Base-by-base conservation (phyloP, 78 protist species). In the Cavenderia fasciculata region DNA sequence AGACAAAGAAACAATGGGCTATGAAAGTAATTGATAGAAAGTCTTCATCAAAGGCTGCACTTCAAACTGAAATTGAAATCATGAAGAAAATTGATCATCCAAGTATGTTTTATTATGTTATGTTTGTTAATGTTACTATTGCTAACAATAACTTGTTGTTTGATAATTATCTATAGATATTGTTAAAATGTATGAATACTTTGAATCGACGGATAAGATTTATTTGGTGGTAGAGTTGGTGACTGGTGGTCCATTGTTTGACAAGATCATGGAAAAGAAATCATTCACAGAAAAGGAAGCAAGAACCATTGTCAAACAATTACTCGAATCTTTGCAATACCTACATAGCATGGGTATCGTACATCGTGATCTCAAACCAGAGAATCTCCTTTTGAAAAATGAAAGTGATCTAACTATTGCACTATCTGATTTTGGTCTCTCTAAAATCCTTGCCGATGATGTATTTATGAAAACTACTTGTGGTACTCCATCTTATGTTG, bases 171-270 rank as follows among this genome's bases (percentile, higher is more conserved):
- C 54, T n/a, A n/a, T n/a, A 23, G 85, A 54, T 54, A 86, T 63
- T 56, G 93, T 94, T 34, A 89, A 54, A 61, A 54, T 72, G 52
- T 74, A 82, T 29, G 86, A 75, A 43, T 75, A 51, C 38, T 75
- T 82, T 19, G 79, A 82, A 47, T 59, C 79, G 36, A 82, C 79
- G 34, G 89, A 82, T 56, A 82, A 82, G 38, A 72, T 51, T 23
- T 70, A 72, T 49, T 65, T 71, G 12, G 65, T 72, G 21, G 89
- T 72, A 5, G 89, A 82, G 21, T 75, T 75, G 31, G 91, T 94
- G 14, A 47, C 77, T 3, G 98, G 98, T n/a, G 98, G 98, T 7
- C 97, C 93, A 62, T 84, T 97, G 52, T 97, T 95, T 27, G 96
- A 96, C 25, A 65, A 74, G 43, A 95, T 97, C 62, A 88, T 95